Base-by-base conservation (phyloP, 176 grass and related monocot genomes). In the Aegilops longissima region DNA sequence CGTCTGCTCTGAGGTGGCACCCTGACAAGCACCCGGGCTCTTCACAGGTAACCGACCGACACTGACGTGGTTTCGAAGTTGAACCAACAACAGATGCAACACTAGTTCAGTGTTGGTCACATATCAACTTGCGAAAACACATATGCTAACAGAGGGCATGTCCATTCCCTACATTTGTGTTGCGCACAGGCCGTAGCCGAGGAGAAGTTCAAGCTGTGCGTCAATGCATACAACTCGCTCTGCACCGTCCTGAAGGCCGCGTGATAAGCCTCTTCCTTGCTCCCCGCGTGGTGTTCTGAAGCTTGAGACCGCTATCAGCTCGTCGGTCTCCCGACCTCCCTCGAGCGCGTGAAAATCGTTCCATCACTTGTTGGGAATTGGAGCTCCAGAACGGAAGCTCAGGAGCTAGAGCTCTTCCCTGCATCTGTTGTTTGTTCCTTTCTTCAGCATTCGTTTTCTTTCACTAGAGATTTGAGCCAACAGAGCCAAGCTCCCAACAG, bases 121-220 rank as follows among this genome's bases (percentile, higher is more conserved):
- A 25, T 38, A 44, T n/a, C 5, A 12, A 5, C 75, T 20, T 33
- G 33, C 21, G 17, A 64, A 58, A 7, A 6, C 18, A 9, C 40
- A 11, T 30, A 31, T 83, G 21, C 2, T 83, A 36, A 83, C 33
- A 12, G 17, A 80, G 24, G 21, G 3, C n/a, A 5, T 36, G 18
- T 30, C 6, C 11, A 62, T 39, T 90, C n/a, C 68, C 76, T 70
- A 10, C 42, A 47, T 79, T 16, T 58, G 33, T 85, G 40, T 36
- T 45, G 81, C 4, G 13, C 47, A 14, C 88, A 98, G 93, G 90
- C 81, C 5, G 73, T 81, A 21, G 93, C 93, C 3, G 92, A 84
- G 77, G 96, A 98, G 79, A 98, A 94, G 83, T 98, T 98, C 76
- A 98, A 98, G 87, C 56, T 91, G 2, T 98, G 96, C 5, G 93